Percentiles rank a stretch among this genome's conserved stretches.
Evolutionary conservation across 768 basidiomycete genomes (phyloP).

Genomic region (Tylopilus sp.): DNA sequence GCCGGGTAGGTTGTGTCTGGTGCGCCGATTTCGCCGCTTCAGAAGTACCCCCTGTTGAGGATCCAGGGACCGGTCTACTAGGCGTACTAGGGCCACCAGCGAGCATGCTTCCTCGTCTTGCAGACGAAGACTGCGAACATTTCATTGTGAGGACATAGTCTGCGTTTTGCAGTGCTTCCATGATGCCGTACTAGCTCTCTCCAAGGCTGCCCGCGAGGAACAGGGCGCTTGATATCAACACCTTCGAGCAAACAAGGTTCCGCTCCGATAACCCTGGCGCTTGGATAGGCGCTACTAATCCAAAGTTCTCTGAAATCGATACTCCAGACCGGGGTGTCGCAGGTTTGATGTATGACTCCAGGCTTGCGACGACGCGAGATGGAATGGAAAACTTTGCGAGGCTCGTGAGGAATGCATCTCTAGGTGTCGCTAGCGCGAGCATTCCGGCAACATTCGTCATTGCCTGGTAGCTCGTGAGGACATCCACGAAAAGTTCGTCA

Average conservation of each 20-base stretch:
- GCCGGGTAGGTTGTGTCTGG: conserved; percentile 33
- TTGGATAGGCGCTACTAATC: conserved; percentile 47
- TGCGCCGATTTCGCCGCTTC: conserved; percentile 20
- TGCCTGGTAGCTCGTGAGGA: conserved; percentile 75
- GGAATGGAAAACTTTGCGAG: conserved; percentile 95
- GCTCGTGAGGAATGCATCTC: conserved; percentile 89
- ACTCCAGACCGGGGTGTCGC: conserved; percentile 59
- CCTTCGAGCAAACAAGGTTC: conserved; percentile 88
- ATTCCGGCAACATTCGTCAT: conserved; percentile 88
- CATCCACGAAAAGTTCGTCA: conserved; percentile 87
- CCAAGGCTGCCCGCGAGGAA: conserved; percentile 84
- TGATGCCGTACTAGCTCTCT: conserved; percentile 87
- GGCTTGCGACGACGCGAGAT: conserved; percentile 77
- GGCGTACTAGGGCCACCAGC: conserved; percentile 33
- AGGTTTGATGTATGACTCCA: conserved; percentile 58
- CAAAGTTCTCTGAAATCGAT: conserved; percentile 64
- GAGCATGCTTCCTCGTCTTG: conserved; percentile 32
- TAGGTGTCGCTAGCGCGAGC: conserved; percentile 79
- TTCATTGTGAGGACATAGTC: conserved; percentile 82
- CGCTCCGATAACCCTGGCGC: conserved; percentile 81
- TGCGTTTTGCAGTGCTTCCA: conserved; percentile 92
- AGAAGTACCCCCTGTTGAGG: conserved; percentile 4
- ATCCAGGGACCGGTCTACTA: conserved; percentile 39
- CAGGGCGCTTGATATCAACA: conserved; percentile 70
- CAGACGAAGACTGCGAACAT: conserved; percentile 35